Evolutionary conservation across 1,139 yeast species (phyloP), one percentile per base, ranked within the genome.

Genomic region (Kodamaea fungicola): DNA sequence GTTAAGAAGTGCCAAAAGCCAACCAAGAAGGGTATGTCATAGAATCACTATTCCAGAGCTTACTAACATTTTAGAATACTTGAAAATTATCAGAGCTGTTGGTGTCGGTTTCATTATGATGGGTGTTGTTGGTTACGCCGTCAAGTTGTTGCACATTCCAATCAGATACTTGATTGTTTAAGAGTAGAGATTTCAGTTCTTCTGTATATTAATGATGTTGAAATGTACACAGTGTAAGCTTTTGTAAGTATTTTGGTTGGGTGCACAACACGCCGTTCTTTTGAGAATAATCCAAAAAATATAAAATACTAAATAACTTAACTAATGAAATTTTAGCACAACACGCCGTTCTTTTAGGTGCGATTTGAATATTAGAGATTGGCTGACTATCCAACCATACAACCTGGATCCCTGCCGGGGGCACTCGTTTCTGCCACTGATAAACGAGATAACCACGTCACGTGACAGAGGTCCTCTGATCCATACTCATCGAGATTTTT

Each of bases 81-180:
- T 82, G 44, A 84, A 85, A 66, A 86, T 90, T 59, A 78, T 92
- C 51, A 83, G 92, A 68, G 97, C 97, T 40, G 97, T 92, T 41
- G 97, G 97, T 55, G 76, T 89, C 50, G 98, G 98, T 53, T 92
- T 90, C 67, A 71, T 90, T 52, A 90, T 90, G 79, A 94, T 92
- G 92, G 98, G 98, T 56, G 85, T 88, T 55, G 95, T 92, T 55
- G 98, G 98, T 42, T 92, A 89, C 69, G 86, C 83, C 55, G 95
- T 92, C 67, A 92, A 92, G 71, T 78, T 90, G 60, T 77, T 90
- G 56, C 98, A 90, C 68, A 90, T 90, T 56, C 98, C 98, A 59
- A 89, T 90, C 71, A 85, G 97, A 73, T 94, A 89, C 70, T 80
- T 90, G 71, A 89, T 90, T 69, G 97, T 90, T 51, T 90, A 76